These are phyloP conservation scores for Juncus effusus DNA, from an alignment of 176 grass and related monocot species.

Conservation along the genomic window DNA sequence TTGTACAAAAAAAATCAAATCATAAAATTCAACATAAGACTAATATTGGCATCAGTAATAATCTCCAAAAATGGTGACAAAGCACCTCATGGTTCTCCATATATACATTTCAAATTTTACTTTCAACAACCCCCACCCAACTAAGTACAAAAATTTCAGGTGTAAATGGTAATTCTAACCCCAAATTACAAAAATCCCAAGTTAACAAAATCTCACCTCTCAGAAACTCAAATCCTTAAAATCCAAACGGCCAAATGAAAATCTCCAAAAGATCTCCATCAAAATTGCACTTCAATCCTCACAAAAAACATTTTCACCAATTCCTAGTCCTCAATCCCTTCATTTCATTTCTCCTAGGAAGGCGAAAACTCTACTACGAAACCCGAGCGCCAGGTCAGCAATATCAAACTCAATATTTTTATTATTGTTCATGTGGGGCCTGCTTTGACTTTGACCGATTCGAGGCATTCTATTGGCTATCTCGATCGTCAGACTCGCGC, in stretches of 20 bases:
- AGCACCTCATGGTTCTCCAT: constrained; percentile 20
- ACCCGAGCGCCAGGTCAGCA: constrained; percentile 47
- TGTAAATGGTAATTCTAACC: not conserved
- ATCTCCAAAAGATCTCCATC: not conserved
- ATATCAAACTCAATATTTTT: constrained; percentile 51
- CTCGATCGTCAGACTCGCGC: constrained; percentile 56
- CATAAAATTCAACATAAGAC: no score
- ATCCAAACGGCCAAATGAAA: constrained; percentile 13
- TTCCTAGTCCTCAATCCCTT: not conserved
- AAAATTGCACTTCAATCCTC: not conserved
- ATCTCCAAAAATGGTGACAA: constrained; percentile 43
- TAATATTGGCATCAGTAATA: not conserved
- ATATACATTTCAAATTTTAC: constrained; percentile 35
- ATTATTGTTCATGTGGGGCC: constrained; percentile 29
- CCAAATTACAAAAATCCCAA: not conserved
- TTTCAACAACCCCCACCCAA: constrained; percentile 30
- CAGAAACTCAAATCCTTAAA: not conserved
- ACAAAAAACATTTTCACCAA: no score
- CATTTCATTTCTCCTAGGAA: constrained; percentile 48
- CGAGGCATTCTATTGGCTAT: constrained; percentile 52
- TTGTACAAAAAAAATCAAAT: no score
- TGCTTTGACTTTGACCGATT: constrained; percentile 14
- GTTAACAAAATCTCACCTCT: not conserved
- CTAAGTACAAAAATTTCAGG: not conserved
- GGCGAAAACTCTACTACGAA: constrained; percentile 49